These are phyloP conservation scores for Fomes fomentarius DNA, from an alignment of 1,284 basidiomycete species.

Conservation along the genomic window DNA sequence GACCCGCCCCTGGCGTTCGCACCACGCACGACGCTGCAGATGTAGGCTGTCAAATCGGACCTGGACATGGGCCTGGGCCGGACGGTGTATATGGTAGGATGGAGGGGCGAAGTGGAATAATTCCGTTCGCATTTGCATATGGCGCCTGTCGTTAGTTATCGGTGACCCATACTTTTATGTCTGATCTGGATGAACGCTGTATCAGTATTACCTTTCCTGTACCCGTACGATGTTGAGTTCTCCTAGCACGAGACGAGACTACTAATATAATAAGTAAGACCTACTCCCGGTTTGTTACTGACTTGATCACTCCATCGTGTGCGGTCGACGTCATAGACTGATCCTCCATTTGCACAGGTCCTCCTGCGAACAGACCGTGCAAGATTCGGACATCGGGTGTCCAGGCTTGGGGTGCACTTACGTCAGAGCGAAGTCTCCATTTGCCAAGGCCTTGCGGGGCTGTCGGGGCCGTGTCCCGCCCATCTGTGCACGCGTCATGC, in stretches of 20 bases:
- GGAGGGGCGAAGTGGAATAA: too few species aligned
- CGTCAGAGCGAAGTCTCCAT: too few species aligned
- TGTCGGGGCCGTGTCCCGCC: too few species aligned
- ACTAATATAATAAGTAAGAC: neutral
- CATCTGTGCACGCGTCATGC: too few species aligned
- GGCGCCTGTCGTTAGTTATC: too few species aligned
- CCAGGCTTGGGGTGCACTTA: neutral
- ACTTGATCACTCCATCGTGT: neutral
- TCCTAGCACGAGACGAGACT: neutral
- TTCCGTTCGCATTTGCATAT: too few species aligned
- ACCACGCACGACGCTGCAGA: neutral
- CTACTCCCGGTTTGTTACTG: neutral
- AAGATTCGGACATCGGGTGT: neutral
- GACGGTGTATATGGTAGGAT: too few species aligned
- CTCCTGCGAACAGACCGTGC: neutral
- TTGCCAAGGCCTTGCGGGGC: too few species aligned
- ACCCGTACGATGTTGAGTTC: neutral
- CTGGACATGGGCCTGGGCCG: too few species aligned
- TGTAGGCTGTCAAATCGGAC: constrained; percentile 27
- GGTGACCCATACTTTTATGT: too few species aligned
- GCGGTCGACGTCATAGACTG: neutral
- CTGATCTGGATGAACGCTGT: neutral
- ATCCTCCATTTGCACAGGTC: neutral
- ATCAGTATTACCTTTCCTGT: neutral
- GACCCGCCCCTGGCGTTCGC: constrained; percentile 33